Base-by-base conservation (phyloP, 192 early-diverging fungal species). In the Entomortierella parvispora region DNA sequence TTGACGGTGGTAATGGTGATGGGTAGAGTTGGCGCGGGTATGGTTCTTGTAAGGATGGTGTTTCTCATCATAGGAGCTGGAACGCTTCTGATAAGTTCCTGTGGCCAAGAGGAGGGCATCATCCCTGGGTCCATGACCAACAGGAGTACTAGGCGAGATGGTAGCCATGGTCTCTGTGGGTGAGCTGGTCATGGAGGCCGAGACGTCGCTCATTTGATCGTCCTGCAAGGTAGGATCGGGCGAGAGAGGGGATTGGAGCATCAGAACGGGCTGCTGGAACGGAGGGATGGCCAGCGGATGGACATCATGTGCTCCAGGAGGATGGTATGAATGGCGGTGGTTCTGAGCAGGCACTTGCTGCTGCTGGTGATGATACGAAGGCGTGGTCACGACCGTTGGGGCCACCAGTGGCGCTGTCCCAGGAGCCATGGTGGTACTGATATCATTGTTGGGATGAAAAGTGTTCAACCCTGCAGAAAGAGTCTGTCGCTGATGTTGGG, bases 81-180 rank as follows among this genome's bases (percentile, higher is more conserved):
- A 43, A 14, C 59, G 68, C 32, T 70, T 70, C 23, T 54, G 48
- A 8, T 49, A 25, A 3, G 43, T 23, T 31, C 44, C 45, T 14
- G 62, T 53, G 0, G 69, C 47, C 2, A 43, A 28, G 2, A 22
- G 6, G 25, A 65, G 43, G 25, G 51, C 61, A 37, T 64, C 49
- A 29, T 75, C 63, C n/a, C 43, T 59, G 20, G 57, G 60, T 11
- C 42, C 25, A 4, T 55, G 68, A 2, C 43, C 68, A 0, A 70
- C 45, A 20, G 71, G 71, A 1, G 71, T 75, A 40, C 50, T 61
- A 10, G 71, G 71, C 6, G 71, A 75, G 56, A 75, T 75, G 31
- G 71, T 75, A 1, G 71, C 63, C 71, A 75, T 66, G 32, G 71
- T 75, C 48, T 75, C 71, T 2, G 71, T 66, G 1, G 71, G 71